Evolutionary conservation across 2,329 filamentous ascomycete genomes (phyloP), one percentile per base, ranked within the genome.

Genomic region (Coniosporium tulheliwenetii): DNA sequence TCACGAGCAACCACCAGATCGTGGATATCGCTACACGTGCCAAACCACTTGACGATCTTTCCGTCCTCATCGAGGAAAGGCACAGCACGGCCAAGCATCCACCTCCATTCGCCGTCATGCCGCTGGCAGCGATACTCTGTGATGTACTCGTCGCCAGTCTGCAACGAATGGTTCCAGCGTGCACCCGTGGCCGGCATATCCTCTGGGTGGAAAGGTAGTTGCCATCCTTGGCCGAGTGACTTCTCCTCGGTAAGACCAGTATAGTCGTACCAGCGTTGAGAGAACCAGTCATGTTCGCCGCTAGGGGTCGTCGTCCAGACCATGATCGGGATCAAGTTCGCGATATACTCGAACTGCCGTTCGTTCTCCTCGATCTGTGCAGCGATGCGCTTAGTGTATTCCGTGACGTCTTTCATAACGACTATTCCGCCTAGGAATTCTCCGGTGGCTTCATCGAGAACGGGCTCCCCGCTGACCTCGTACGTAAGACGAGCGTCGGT

Each of bases 11-110:
- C 69, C 2, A 86, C 78, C 36, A 77, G 69, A 45, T 86, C 81
- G 51, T 87, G 78, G 13, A 86, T 81, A 47, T 89, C 82, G 10
- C 82, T 86, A 50, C 79, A 85, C 1, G 81, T 85, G 12, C 81
- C 83, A 50, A 83, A 85, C 82, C 82, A 87, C 52, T 82, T 85
- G 43, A 83, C 67, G 38, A 87, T 84, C 38, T 70, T 63, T 2
- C 79, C 80, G 0, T 73, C 73, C 36, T 78, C 70, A 44, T 84
- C 75, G 33, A 68, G 69, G 50, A 85, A 67, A 0, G 83, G 81
- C 10, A 81, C 56, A 1, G 81, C 83, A 36, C 81, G 70, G 9
- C 78, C 81, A 2, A 89, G 63, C 67, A 86, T 85, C 83, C 83
- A 89, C 40, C 81, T 69, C 74, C 77, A 87, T 42, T 79, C 70